Base-by-base conservation (phyloP, 1,284 basidiomycete genomes). In the Pterulicium gracile region DNA sequence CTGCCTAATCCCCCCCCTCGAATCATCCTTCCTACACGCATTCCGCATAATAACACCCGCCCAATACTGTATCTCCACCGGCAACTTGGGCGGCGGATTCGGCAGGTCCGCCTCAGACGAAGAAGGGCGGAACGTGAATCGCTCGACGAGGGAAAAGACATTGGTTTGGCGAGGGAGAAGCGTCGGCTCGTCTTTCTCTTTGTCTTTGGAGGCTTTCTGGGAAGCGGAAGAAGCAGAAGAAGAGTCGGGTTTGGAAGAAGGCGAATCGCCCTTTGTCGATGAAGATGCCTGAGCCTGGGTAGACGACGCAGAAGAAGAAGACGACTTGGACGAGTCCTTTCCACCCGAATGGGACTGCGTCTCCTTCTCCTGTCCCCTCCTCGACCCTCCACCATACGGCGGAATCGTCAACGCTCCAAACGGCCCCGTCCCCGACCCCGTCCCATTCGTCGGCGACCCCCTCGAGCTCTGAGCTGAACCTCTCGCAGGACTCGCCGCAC, bases 41-140 rank as follows among this genome's bases (percentile, higher is more conserved):
- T 98, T 98, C 45, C 96, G 78, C 95, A 98, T 98, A 58, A 98
- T 97, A 12, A 98, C 95, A 2, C 94, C 93, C 0, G 95, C 95
- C 96, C 95, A 98, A 60, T 97, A 98, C 66, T 98, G 92, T 44
- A 98, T 96, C 63, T 98, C 94, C 18, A 74, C 72, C 0, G 93
- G 91, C 3, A 98, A 70, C 47, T 73, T 70, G 3, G 81, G 81
- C 13, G 81, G 80, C 0, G 79, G 81, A 52, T 79, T 79, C 4
- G 77, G 75, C 49, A 89, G 67, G 54, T 82, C 77, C 21, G 76
- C 75, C 59, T 93, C 88, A 1, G 80, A 79, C 17, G 86, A 80
- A 44, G 88, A 88, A 0, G 92, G 88, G 42, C 91, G 80, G 68
- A 94, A 94, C 0, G 95, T 98, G 68, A 96, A 98, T 42, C 92